phyloP scores from a whole-genome alignment of 2,329 filamentous ascomycete species.

The Fusarium pininemorale region DNA sequence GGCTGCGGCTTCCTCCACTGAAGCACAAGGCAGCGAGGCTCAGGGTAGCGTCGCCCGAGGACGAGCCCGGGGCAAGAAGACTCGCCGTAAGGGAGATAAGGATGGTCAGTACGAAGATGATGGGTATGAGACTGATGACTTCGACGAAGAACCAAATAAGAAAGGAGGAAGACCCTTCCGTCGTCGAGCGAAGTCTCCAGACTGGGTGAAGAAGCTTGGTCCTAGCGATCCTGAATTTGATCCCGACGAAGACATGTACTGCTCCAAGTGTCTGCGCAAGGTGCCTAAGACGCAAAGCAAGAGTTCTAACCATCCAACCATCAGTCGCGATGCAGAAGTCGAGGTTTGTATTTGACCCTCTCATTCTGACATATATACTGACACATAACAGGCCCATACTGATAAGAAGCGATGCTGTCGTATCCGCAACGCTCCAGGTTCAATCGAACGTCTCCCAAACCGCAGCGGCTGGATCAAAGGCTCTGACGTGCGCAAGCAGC shows the following conservation, averaged over 20 bases:
- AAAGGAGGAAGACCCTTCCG: neutral
- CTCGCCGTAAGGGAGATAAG: neutral
- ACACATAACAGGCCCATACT: constrained; percentile 30
- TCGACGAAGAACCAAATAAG: neutral
- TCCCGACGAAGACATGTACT: constrained; percentile 44
- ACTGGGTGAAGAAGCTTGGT: constrained; percentile 41
- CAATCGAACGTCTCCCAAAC: constrained; percentile 41
- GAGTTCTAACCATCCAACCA: constrained; percentile 24
- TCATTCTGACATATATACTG: neutral
- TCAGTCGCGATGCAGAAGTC: constrained; percentile 31
- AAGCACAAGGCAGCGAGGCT: neutral
- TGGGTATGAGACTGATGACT: neutral
- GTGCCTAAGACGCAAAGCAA: constrained; percentile 37
- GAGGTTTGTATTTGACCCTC: constrained; percentile 15
- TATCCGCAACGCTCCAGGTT: constrained; percentile 40
- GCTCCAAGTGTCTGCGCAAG: constrained; percentile 46
- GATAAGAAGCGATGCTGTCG: constrained; percentile 36
- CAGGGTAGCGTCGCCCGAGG: constrained; percentile 2
- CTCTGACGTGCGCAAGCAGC: constrained; percentile 16
- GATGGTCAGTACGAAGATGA: constrained; percentile 19
- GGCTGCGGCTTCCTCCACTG: neutral
- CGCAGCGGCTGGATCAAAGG: constrained; percentile 46
- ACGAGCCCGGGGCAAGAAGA: neutral
- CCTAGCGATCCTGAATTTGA: constrained; percentile 36
- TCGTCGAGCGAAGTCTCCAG: constrained; percentile 35